Percentiles rank a stretch among this genome's conserved stretches.
These are phyloP conservation scores for Coemansia sp. DNA, from an alignment of 192 early-diverging fungal genomes.

Conservation along the genomic window DNA sequence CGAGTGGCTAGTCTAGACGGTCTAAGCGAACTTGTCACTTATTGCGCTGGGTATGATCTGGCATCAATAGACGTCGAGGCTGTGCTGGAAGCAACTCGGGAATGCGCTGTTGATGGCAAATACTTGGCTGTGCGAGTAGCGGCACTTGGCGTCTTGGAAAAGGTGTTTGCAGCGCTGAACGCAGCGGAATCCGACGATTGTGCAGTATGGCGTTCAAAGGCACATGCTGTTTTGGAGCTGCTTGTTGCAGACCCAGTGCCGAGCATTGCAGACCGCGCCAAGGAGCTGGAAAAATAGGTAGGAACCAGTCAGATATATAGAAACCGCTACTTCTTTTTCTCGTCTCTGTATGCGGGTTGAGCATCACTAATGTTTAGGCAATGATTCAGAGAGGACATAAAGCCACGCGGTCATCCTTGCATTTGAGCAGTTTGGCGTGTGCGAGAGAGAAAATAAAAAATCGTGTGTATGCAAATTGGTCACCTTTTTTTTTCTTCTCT, in stretches of 20 bases:
- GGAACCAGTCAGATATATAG: background rate
- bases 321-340: background rate
- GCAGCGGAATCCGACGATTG: constrained; percentile 7
- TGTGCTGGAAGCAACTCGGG: constrained; percentile 51
- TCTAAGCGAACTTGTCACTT: constrained; percentile 59
- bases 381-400: too few species aligned
- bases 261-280: constrained; percentile 55
- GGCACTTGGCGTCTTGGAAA: constrained; percentile 56
- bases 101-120: constrained; percentile 62
- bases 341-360: too few species aligned
- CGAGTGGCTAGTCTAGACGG: constrained; percentile 71
- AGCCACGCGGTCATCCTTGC: too few species aligned
- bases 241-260: constrained; percentile 55
- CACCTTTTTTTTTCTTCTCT: too few species aligned
- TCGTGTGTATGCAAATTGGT: too few species aligned
- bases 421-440: too few species aligned
- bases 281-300: constrained; percentile 13
- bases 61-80: constrained; percentile 21
- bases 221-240: constrained; percentile 15
- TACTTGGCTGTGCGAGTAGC: constrained; percentile 66
- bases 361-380: too few species aligned
- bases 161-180: constrained; percentile 8
- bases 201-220: constrained; percentile 9
- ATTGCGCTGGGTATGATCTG: constrained; percentile 9
- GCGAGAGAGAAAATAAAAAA: too few species aligned